Conservation (phyloP, 768 basidiomycete genomes). For the Rhodotorula babjevae region DNA sequence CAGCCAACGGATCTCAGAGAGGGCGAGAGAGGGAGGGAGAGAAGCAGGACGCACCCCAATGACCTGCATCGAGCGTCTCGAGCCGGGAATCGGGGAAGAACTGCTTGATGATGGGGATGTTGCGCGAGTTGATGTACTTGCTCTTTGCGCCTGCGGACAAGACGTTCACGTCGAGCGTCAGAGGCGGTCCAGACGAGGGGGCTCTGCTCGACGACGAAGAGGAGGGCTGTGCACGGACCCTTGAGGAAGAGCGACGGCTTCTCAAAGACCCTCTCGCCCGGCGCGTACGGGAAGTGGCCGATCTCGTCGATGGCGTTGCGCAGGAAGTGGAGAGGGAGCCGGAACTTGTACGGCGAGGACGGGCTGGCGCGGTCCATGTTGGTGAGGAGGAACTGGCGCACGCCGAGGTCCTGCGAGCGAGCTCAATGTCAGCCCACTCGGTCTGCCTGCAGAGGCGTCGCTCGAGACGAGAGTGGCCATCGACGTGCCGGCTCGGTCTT, state of each 20-base stretch:
- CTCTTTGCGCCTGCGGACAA: slow-evolving; percentile 19
- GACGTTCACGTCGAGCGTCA: too few species aligned
- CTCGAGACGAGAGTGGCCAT: not conserved
- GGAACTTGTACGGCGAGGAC: slow-evolving; percentile 57
- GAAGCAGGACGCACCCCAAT: slow-evolving; percentile 66
- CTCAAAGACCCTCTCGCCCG: slow-evolving; percentile 41
- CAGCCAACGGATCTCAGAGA: too few species aligned
- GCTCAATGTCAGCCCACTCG: not conserved
- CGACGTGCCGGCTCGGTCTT: slow-evolving; percentile 60
- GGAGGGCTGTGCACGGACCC: too few species aligned
- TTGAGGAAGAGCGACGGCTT: slow-evolving; percentile 43
- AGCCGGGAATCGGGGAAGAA: slow-evolving; percentile 71
- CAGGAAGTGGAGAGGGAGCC: slow-evolving; percentile 67
- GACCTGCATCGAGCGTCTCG: slow-evolving; percentile 65
- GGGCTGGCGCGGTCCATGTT: slow-evolving; percentile 55
- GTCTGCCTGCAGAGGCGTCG: too few species aligned
- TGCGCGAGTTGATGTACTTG: slow-evolving; percentile 71
- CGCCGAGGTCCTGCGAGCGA: slow-evolving; percentile 59
- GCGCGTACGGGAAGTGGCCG: slow-evolving; percentile 70
- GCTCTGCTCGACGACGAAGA: too few species aligned
- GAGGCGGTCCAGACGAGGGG: too few species aligned
- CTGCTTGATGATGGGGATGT: slow-evolving; percentile 57
- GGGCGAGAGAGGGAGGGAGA: not conserved
- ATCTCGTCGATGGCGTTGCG: slow-evolving; percentile 60
- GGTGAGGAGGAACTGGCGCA: slow-evolving; percentile 79